Percentiles rank a stretch among this genome's conserved stretches.
Conservation (phyloP, 139 green algal species). For the Auxenochlorella protothecoides region DNA sequence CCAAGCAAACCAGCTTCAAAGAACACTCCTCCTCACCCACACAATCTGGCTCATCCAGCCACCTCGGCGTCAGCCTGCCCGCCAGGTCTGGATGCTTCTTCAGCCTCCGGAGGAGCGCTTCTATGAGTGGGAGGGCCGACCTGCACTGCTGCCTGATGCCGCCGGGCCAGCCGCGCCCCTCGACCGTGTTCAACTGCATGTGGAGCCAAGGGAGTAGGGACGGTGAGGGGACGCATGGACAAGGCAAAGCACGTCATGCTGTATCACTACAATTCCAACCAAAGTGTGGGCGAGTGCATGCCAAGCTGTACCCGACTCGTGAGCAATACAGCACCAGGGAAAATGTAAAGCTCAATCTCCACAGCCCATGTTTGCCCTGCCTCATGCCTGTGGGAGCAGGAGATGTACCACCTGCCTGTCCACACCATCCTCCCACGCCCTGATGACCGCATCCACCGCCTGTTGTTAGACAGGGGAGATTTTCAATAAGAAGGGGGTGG, state of each 20-base stretch:
- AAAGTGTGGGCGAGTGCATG: too few relatives aligned
- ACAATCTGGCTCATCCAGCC: conserved; percentile 42
- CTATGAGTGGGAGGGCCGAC: conserved; percentile 51
- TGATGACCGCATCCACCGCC: conserved; percentile 38
- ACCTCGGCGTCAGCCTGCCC: conserved; percentile 28
- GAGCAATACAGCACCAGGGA: too few relatives aligned
- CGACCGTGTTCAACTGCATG: neutral
- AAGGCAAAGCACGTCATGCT: too few relatives aligned
- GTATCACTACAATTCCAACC: too few relatives aligned
- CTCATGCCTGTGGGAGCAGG: conserved; percentile 45
- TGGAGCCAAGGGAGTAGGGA: too few relatives aligned
- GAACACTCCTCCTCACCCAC: conserved; percentile 18
- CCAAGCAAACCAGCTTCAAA: too few relatives aligned
- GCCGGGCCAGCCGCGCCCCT: conserved; percentile 47
- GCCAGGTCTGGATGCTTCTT: conserved; percentile 39
- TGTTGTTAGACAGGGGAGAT: conserved; percentile 15
- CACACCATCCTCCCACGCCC: conserved; percentile 51
- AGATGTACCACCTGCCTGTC: conserved; percentile 60
- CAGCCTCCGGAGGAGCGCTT: conserved; percentile 54
- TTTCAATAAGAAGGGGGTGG: neutral
- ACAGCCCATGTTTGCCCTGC: too few relatives aligned
- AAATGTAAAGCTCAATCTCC: too few relatives aligned
- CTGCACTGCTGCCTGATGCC: conserved; percentile 71
- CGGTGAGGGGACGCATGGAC: too few relatives aligned
- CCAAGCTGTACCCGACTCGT: too few relatives aligned